Conservation (phyloP, 495 filamentous ascomycete genomes). For the Trichoderma parareesei region DNA sequence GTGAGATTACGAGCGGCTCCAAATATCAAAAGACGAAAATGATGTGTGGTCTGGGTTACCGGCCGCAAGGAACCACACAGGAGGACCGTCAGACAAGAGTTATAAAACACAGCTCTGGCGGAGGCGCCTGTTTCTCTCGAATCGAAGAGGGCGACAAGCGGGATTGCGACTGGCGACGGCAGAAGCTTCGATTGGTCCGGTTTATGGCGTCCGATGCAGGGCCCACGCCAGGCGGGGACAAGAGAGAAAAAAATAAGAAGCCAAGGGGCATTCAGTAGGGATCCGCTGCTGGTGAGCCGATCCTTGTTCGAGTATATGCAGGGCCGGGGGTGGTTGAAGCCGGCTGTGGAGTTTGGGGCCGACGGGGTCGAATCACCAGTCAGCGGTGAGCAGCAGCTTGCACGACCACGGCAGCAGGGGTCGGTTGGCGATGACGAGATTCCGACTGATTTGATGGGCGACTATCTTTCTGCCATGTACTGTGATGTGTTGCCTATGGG, state of each 20-base stretch:
- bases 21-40: not conserved
- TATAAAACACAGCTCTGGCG: conserved; percentile 1
- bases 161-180: conserved; percentile 8
- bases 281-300: conserved; percentile 4
- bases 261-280: not conserved
- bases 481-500: no score
- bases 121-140: not conserved
- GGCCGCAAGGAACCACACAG: not conserved
- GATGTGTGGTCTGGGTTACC: not conserved
- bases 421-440: conserved; percentile 4
- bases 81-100: not conserved
- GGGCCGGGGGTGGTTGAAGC: not conserved
- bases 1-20: not conserved
- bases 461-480: not conserved
- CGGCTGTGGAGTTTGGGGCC: not conserved
- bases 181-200: conserved; percentile 1
- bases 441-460: not conserved
- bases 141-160: conserved; percentile 6
- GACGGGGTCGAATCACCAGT: conserved; percentile 6
- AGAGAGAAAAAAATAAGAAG: not conserved
- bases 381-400: not conserved
- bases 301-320: not conserved
- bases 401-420: not conserved
- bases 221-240: conserved; percentile 4
- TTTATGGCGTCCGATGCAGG: not conserved